These are phyloP conservation scores for Vararia minispora DNA, from an alignment of 768 basidiomycete genomes.

Conservation along the genomic window DNA sequence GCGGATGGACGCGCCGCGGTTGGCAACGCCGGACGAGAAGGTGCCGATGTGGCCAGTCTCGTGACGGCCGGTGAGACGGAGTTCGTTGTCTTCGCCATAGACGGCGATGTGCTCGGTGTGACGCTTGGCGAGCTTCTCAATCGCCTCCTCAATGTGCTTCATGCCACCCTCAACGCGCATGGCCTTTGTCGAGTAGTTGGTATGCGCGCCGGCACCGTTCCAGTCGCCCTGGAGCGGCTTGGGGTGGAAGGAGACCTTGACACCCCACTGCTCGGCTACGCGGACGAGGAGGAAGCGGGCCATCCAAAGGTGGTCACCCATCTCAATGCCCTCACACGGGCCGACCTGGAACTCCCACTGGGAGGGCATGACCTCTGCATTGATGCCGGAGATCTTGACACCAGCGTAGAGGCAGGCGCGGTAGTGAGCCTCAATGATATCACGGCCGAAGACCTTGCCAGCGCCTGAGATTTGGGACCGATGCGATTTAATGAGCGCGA, in stretches of 20 bases:
- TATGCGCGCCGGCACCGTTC: slow-evolving; percentile 99
- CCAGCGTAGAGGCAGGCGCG: slow-evolving; percentile 92
- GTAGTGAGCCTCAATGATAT: slow-evolving; percentile 98
- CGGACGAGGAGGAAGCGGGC: slow-evolving; percentile 93
- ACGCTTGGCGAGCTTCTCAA: slow-evolving; percentile 83
- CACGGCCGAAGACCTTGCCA: slow-evolving; percentile 96
- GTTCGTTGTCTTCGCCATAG: slow-evolving; percentile 96
- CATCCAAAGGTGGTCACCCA: slow-evolving; percentile 99
- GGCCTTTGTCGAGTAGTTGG: slow-evolving; percentile 90
- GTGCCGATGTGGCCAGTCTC: slow-evolving; percentile 91
- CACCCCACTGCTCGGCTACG: slow-evolving; percentile 93
- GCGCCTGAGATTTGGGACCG: slow-evolving; percentile 54
- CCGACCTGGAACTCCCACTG: slow-evolving; percentile 99
- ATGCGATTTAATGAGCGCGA: neutral
- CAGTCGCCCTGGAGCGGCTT: slow-evolving; percentile 96
- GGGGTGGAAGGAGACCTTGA: slow-evolving; percentile 99
- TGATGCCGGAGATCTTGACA: slow-evolving; percentile 98
- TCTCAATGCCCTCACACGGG: slow-evolving; percentile 92
- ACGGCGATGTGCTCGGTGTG: slow-evolving; percentile 96
- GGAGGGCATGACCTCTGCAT: slow-evolving; percentile 98
- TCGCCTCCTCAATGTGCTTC: slow-evolving; percentile 83
- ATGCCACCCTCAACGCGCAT: slow-evolving; percentile 95
- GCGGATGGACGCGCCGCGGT: slow-evolving; percentile 95
- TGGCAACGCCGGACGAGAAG: slow-evolving; percentile 93
- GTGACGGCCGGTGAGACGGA: slow-evolving; percentile 91